Percentiles rank a stretch among this genome's conserved stretches.
Evolutionary conservation across 192 early-diverging fungal genomes (phyloP).

Genomic region (Linnemannia exigua): DNA sequence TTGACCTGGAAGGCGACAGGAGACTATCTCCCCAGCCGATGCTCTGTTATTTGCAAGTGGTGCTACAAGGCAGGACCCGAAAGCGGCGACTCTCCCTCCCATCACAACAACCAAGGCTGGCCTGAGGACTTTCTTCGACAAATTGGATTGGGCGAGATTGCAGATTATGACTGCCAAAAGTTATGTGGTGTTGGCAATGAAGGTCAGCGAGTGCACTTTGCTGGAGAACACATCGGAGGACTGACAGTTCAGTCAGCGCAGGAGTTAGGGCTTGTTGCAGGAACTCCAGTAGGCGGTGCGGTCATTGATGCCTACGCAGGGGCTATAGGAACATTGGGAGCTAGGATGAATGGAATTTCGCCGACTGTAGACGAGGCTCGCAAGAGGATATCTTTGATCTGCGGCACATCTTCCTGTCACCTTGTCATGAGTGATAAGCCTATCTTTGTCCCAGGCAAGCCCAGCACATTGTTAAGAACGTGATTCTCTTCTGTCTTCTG

Average conservation of each 20-base stretch:
- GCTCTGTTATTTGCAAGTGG: slow-evolving; percentile 78
- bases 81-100: background rate
- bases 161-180: slow-evolving; percentile 58
- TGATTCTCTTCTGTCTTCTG: background rate
- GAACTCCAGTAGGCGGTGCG: slow-evolving; percentile 70
- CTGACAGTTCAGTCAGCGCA: slow-evolving; percentile 65
- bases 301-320: slow-evolving; percentile 87
- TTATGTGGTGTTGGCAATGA: slow-evolving; percentile 60
- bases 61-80: slow-evolving; percentile 68
- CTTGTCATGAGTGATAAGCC: slow-evolving; percentile 67
- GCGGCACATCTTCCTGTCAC: slow-evolving; percentile 83
- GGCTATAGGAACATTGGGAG: slow-evolving; percentile 67
- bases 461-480: background rate
- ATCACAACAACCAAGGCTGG: slow-evolving; percentile 64
- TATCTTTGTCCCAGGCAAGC: slow-evolving; percentile 69
- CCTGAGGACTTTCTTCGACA: slow-evolving; percentile 63
- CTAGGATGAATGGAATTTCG: slow-evolving; percentile 39
- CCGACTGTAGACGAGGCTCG: slow-evolving; percentile 40
- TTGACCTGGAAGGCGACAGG: slow-evolving; percentile 78
- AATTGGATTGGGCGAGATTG: slow-evolving; percentile 68
- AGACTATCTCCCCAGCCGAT: slow-evolving; percentile 60
- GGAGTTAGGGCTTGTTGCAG: slow-evolving; percentile 68
- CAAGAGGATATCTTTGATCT: slow-evolving; percentile 66
- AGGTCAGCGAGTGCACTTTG: slow-evolving; percentile 53
- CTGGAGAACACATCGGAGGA: slow-evolving; percentile 69